Conservation (phyloP, 2,329 filamentous ascomycete genomes). For the Thelonectria blattea region DNA sequence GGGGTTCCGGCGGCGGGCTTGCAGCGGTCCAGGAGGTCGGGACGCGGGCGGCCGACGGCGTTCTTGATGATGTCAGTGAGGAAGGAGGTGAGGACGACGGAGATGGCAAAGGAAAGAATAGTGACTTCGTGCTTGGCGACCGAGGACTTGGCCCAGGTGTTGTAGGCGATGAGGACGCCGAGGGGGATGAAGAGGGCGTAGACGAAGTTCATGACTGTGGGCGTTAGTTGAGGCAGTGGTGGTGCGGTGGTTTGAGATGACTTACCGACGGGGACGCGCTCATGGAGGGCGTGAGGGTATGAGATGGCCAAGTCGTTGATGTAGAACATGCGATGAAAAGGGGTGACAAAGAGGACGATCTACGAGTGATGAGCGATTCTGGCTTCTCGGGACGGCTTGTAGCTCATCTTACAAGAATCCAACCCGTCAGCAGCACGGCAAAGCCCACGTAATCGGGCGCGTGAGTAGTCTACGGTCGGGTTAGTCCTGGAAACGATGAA, state of each 20-base stretch:
- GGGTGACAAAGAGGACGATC: slow-evolving; percentile 60
- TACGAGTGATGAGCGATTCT: slow-evolving; percentile 18
- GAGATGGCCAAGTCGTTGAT: slow-evolving; percentile 84
- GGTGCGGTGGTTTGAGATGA: slow-evolving; percentile 24
- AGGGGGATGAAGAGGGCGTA: slow-evolving; percentile 80
- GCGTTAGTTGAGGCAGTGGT: background rate
- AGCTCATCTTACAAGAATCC: slow-evolving; percentile 59
- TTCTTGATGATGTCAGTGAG: slow-evolving; percentile 94
- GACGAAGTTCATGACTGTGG: slow-evolving; percentile 72
- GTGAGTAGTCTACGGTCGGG: slow-evolving; percentile 70
- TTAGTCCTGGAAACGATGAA: background rate
- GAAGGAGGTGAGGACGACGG: slow-evolving; percentile 77
- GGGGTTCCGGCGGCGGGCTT: slow-evolving; percentile 65
- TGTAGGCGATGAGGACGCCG: slow-evolving; percentile 68
- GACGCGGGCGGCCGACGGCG: slow-evolving; percentile 75
- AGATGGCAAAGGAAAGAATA: slow-evolving; percentile 79
- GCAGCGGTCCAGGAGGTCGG: slow-evolving; percentile 75
- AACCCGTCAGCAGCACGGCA: slow-evolving; percentile 69
- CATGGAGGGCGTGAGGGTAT: slow-evolving; percentile 82
- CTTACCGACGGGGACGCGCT: slow-evolving; percentile 81
- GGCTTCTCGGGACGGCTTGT: slow-evolving; percentile 18
- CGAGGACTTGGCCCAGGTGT: slow-evolving; percentile 65
- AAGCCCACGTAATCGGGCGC: slow-evolving; percentile 88
- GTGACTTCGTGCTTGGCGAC: slow-evolving; percentile 85
- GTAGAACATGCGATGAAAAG: slow-evolving; percentile 94